Percentiles rank a stretch among this genome's conserved stretches.
phyloP scores from a whole-genome alignment of 176 grass and related monocot genomes.

The Tillandsia leiboldiana region DNA sequence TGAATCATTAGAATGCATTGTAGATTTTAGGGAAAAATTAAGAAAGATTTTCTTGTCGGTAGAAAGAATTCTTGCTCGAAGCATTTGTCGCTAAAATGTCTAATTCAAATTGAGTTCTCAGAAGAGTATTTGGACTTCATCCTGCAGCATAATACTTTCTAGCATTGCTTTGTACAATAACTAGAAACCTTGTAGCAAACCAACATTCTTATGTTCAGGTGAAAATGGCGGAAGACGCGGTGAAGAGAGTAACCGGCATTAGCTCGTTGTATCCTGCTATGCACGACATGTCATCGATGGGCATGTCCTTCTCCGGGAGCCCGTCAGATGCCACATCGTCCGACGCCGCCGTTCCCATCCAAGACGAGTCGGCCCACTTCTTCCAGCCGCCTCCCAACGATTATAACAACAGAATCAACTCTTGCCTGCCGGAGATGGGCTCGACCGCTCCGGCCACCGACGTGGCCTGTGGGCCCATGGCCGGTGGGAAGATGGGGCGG shows the following conservation, averaged over 20 bases:
- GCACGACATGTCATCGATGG: slow-evolving; percentile 29
- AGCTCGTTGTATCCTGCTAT: slow-evolving; percentile 22
- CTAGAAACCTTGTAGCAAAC: neutral
- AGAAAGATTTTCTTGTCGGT: too few species aligned
- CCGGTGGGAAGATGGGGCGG: slow-evolving; percentile 9
- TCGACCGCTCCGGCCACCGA: neutral
- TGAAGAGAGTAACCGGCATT: slow-evolving; percentile 34
- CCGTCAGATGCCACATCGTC: slow-evolving; percentile 30
- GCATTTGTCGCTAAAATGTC: too few species aligned
- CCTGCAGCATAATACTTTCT: too few species aligned
- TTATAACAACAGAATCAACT: slow-evolving; percentile 9
- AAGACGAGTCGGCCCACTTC: slow-evolving; percentile 26
- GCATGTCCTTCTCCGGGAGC: slow-evolving; percentile 24
- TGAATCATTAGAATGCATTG: neutral
- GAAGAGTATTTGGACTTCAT: too few species aligned
- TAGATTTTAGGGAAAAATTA: neutral
- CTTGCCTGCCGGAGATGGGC: neutral
- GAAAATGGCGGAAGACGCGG: slow-evolving; percentile 56
- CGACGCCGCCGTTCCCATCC: slow-evolving; percentile 11
- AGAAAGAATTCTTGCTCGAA: too few species aligned
- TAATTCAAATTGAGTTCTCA: too few species aligned
- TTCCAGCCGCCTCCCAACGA: slow-evolving; percentile 21
- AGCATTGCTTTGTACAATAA: too few species aligned
- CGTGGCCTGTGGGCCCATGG: neutral
- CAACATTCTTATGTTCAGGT: slow-evolving; percentile 40